Base-by-base conservation (phyloP, 768 basidiomycete species). In the Xerocomellus chrysenteron region DNA sequence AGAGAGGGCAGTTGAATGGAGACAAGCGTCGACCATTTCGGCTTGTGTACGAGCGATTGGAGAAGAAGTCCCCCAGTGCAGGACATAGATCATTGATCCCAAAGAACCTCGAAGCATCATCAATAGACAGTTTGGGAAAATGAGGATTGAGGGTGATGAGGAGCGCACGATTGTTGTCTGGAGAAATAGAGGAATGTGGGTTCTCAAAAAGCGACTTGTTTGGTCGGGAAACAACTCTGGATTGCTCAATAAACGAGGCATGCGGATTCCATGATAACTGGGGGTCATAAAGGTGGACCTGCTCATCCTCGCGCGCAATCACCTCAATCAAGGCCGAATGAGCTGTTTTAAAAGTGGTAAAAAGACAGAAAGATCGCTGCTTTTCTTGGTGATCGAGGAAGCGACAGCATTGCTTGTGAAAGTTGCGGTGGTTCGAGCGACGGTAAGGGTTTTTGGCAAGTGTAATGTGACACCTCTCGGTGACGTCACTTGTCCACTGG, bases 401-500 rank as follows among this genome's bases (percentile, higher is more conserved):
- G 14, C 9, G 5, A 30, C 52, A 53, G 19, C 55, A 61, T 28
- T 62, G 55, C 2, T 10, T 4, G 9, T 62, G 48, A 11, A 42
- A 57, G 12, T 61, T 11, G 5, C 17, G n/a, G 3, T 17, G 45
- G n/a, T 57, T 61, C 0, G 52, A 54, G 2, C 26, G 10, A 5
- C 2, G 12, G 19, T 62, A 61, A 8, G 55, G 55, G 0, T 0
- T 42, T 33, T 62, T 62, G 2, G 39, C 44, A 19, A 51, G 52
- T 0, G 43, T 62, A 2, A 61, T 57, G 11, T 62, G 60, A 30
- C 55, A 61, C 1, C 16, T n/a, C 16, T 62, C 37, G 1, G 61
- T 62, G 12, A 62, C 52, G 8, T 62, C 32, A 13, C 59, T 62
- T 4, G 24, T 62, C 51, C 55, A 62, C 4, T 62, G 55, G 24